These are phyloP conservation scores for Scutellaria baicalensis DNA, from an alignment of 257 asterid genomes.

Conservation along the genomic window DNA sequence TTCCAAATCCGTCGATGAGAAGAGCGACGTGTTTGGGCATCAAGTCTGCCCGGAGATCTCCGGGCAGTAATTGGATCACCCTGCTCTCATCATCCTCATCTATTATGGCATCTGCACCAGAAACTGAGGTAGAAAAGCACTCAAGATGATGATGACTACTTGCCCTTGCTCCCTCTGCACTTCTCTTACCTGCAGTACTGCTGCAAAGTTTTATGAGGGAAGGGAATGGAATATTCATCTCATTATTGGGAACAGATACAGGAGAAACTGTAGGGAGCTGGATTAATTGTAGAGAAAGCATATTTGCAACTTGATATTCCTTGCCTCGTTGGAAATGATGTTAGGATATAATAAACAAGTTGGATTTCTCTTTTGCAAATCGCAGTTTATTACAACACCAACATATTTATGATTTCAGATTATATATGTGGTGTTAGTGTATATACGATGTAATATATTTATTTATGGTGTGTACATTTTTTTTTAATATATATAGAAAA, in stretches of 20 bases:
- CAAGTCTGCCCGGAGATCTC: neutral
- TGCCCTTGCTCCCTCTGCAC: neutral
- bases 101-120: neutral
- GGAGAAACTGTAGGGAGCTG: neutral
- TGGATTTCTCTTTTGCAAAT: no score
- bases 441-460: no score
- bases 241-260: neutral
- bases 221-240: neutral
- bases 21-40: conserved; percentile 25
- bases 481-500: no score
- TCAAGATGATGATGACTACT: neutral
- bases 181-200: neutral
- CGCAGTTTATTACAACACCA: no score
- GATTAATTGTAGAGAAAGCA: neutral
- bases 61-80: neutral
- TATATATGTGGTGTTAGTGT: no score
- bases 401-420: no score
- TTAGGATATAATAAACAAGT: no score
- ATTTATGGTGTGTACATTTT: no score
- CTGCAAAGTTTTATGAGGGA: neutral
- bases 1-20: conserved; percentile 18
- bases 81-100: neutral
- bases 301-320: neutral
- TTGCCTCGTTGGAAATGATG: no score
- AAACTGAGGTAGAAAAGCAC: neutral